Conservation (phyloP, 352 stramenopile species). For the Phytopythium vexans region DNA sequence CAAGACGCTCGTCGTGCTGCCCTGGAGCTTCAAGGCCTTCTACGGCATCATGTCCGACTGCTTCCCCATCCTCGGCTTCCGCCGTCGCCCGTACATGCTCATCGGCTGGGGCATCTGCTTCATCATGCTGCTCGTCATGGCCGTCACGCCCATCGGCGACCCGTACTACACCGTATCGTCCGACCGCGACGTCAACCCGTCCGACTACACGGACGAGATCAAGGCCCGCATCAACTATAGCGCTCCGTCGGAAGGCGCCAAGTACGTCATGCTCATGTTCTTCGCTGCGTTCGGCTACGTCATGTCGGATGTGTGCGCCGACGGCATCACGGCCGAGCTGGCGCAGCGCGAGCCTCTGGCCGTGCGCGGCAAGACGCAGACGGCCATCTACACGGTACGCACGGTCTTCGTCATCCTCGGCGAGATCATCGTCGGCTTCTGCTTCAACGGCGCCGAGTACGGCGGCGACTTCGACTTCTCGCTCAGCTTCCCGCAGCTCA, state of each 20-base stretch:
- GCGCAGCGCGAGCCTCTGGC: conserved; percentile 16
- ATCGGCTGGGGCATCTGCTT: conserved; percentile 26
- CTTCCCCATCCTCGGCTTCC: conserved; percentile 48
- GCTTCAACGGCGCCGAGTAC: conserved; percentile 24
- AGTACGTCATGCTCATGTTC: conserved; percentile 53
- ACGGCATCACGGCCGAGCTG: conserved; percentile 20
- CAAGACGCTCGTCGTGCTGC: conserved; percentile 35
- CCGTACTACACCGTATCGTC: conserved; percentile 28
- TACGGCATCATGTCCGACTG: conserved; percentile 45
- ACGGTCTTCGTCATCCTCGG: conserved; percentile 7
- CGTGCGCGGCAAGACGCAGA: conserved; percentile 17
- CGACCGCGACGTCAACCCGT: conserved; percentile 3
- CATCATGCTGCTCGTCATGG: conserved; percentile 26
- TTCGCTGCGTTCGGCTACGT: conserved; percentile 46
- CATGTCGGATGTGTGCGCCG: conserved; percentile 31
- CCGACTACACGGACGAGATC: neutral
- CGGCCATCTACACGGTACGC: conserved; percentile 5
- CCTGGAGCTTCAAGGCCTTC: conserved; percentile 68
- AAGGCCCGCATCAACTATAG: conserved; percentile 1
- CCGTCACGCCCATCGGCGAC: conserved; percentile 7
- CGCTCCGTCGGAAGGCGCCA: conserved; percentile 1
- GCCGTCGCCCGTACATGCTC: conserved; percentile 37
- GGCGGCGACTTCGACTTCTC: conserved; percentile 18
- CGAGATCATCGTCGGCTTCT: conserved; percentile 10
- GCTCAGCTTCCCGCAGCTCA: conserved; percentile 17